Percentiles rank a stretch among this genome's conserved stretches.
phyloP scores from a whole-genome alignment of 2,329 filamentous ascomycete genomes.

The Colletotrichum costaricense region DNA sequence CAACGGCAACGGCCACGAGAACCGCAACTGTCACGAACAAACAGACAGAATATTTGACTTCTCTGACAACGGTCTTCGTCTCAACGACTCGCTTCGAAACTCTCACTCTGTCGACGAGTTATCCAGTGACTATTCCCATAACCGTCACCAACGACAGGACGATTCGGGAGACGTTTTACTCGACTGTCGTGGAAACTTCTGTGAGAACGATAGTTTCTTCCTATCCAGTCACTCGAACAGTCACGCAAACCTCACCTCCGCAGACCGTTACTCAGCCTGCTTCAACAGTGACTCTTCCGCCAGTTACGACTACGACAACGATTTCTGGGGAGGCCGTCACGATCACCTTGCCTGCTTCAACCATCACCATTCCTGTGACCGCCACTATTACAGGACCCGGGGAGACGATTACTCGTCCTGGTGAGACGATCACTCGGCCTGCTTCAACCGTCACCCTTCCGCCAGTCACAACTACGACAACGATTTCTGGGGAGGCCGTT shows the following conservation, averaged over 20 bases:
- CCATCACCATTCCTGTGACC: slow-evolving; percentile 37
- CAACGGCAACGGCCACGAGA: slow-evolving; percentile 18
- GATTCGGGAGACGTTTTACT: slow-evolving; percentile 18
- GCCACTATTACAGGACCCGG: slow-evolving; percentile 39
- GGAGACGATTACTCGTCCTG: too few species aligned
- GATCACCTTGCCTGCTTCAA: slow-evolving; percentile 13
- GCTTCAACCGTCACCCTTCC: slow-evolving; percentile 12
- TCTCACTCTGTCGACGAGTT: slow-evolving; percentile 34
- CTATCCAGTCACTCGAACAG: too few species aligned
- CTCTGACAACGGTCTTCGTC: slow-evolving; percentile 25
- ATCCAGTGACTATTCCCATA: slow-evolving; percentile 36
- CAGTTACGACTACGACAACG: background rate
- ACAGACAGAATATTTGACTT: slow-evolving; percentile 14
- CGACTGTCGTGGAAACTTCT: slow-evolving; percentile 15
- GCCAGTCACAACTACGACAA: background rate
- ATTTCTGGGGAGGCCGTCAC: background rate
- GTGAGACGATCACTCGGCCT: too few species aligned
- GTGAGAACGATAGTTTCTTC: slow-evolving; percentile 13
- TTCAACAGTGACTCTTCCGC: slow-evolving; percentile 10
- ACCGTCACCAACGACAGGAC: slow-evolving; percentile 34
- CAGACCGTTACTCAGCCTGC: too few species aligned
- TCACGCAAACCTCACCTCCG: too few species aligned
- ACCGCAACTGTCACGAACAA: slow-evolving; percentile 22
- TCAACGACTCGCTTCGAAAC: slow-evolving; percentile 32
- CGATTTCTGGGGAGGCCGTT: background rate